phyloP scores from a whole-genome alignment of 169 alveolate genomes.

The Hepatocystis sp. region DNA sequence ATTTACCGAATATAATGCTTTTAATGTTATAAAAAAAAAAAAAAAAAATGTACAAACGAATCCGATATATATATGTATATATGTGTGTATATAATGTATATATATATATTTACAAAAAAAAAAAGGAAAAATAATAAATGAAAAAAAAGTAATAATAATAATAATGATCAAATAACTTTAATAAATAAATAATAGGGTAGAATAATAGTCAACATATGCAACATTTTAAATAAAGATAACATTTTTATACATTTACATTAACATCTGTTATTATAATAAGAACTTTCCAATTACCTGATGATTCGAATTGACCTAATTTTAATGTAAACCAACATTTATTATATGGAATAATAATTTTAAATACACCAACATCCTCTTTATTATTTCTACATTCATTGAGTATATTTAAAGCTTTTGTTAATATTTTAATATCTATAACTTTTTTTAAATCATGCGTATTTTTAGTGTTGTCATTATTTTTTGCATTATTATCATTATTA shows the following conservation, averaged over 20 bases:
- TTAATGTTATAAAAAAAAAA: background rate
- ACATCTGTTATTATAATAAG: slow-evolving; percentile 58
- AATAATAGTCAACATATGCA: no score
- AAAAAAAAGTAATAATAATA: no score
- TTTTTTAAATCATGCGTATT: slow-evolving; percentile 12
- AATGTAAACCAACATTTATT: slow-evolving; percentile 68
- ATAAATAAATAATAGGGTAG: no score
- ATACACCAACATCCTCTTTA: slow-evolving; percentile 71
- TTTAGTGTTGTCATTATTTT: no score
- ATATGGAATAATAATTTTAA: slow-evolving; percentile 61
- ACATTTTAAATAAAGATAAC: no score
- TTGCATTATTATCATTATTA: background rate
- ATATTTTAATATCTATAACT: slow-evolving; percentile 49
- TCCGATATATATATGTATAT: background rate
- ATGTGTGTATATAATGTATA: background rate
- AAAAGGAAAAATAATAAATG: no score
- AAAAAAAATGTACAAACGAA: slow-evolving; percentile 7
- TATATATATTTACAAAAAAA: background rate
- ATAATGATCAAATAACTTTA: no score
- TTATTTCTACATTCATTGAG: slow-evolving; percentile 73
- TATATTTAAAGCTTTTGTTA: slow-evolving; percentile 65
- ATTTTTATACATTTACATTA: slow-evolving; percentile 5
- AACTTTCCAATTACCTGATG: slow-evolving; percentile 69
- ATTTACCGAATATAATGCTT: no score
- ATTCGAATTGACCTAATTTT: slow-evolving; percentile 73